Evolutionary conservation across 106 monocot species (phyloP), one percentile per base, ranked within the genome.

Genomic region (Dendrobium huoshanense): DNA sequence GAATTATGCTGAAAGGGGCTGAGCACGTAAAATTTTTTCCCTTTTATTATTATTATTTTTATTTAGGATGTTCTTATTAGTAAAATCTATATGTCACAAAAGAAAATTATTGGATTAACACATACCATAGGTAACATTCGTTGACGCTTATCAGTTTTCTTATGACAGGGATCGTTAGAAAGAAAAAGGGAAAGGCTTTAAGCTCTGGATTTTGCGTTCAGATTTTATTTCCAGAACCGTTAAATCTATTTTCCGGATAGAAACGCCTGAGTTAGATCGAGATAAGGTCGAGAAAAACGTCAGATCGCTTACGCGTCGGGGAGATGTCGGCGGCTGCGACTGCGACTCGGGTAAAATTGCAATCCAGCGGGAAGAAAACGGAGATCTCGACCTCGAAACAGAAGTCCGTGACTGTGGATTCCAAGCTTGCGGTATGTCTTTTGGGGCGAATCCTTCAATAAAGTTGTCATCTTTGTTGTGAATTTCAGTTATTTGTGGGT

Each of bases 391-490:
- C 47, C 43, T 40, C 79, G 40, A 86, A 75, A 61, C 75, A 48
- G 67, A 86, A 88, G 76, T 79, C 82, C n/a, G 70, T 67, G 2
- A 56, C 51, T 4, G 79, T 79, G 9, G 31, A 55, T 72, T 48
- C 70, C 37, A 86, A 83, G 76, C 25, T 37, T 4, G 86, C 77
- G 79, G 86, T 86, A 86, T 47, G 17, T 49, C 49, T 17, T 4
- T 25, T 76, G 13, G 20, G 17, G 10, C 51, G 51, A 51, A 51
- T 75, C 74, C 9, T 75, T 74, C 42, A 51, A 19, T 43, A 37
- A 42, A 41, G 19, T 41, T 41, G 73, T 18, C 4, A 41, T 73
- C 73, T 73, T 41, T 73, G 16, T 13, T 25, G 33, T 40, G 73
- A 73, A 73, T 4, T 18, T 41, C 37, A 5, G 2, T n/a, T 44